Evolutionary conservation across 371 early-diverging fungal genomes (phyloP).

Genomic region (Mortierella sp.): DNA sequence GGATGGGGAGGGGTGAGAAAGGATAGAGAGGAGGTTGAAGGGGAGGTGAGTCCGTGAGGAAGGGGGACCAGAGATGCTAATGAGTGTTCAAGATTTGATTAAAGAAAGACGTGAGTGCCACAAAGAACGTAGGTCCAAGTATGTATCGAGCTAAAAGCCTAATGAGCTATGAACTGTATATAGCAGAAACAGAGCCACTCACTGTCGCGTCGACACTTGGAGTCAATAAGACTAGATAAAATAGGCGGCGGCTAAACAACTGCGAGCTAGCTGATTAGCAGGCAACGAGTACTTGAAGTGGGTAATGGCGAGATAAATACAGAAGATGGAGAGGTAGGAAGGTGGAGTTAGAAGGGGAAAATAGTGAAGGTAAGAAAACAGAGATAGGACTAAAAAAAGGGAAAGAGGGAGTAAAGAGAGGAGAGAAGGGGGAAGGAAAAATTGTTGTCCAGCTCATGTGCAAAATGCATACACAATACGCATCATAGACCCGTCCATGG

Average conservation of each 20-base stretch:
- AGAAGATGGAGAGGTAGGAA: background rate
- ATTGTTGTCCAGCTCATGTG: background rate
- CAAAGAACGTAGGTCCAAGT: too few species aligned
- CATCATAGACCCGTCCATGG: too few species aligned
- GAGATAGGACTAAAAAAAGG: background rate
- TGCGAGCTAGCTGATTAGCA: too few species aligned
- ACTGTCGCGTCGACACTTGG: background rate
- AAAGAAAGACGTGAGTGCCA: background rate
- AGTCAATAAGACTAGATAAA: too few species aligned
- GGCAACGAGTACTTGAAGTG: too few species aligned
- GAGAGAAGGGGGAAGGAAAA: background rate
- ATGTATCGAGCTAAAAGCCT: too few species aligned
- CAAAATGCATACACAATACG: too few species aligned
- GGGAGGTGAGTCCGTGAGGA: background rate
- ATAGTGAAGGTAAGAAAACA: background rate
- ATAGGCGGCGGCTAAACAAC: too few species aligned
- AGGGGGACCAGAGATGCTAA: background rate
- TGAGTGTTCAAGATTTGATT: too few species aligned
- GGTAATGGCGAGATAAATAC: too few species aligned
- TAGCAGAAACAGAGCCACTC: background rate
- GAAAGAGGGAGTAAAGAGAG: background rate
- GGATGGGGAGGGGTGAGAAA: conserved; percentile 4
- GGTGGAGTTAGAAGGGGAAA: background rate
- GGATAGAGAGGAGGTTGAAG: background rate
- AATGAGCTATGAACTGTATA: too few species aligned